Base-by-base conservation (phyloP, 192 early-diverging fungal species). In the Backusella tarrabulga region DNA sequence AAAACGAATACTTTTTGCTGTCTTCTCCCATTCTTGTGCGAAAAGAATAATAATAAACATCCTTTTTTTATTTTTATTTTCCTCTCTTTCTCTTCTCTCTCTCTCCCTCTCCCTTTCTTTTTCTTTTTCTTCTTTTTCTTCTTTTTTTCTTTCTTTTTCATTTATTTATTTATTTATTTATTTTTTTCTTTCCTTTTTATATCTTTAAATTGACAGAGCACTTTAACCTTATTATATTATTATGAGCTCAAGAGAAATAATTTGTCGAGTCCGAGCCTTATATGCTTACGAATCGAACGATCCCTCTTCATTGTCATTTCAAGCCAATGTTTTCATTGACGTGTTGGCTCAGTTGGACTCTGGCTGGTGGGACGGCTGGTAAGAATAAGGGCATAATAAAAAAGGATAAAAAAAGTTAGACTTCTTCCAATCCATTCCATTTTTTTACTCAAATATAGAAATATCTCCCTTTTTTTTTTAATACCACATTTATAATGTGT, bases 311-410 rank as follows among this genome's bases (percentile, higher is more conserved):
- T 89, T 99, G 66, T 89, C 92, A 9, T 97, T 99, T 83, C 87
- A 87, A 68, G 86, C 90, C 75, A 94, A 92, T 73, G 95, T 96
- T 77, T 83, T 95, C 73, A 96, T 99, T 82, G 90, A 95, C 75
- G 98, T 99, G 6, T 83, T 97, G 12, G 93, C 91, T 7, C 92
- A 94, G 77, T 90, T 98, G 40, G 92, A 95, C 76, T 95, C 95
- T 1, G 98, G 97, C 15, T 99, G 98, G 98, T 99, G 98, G 98
- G 96, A 97, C 76, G 98, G 98, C 17, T 81, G 92, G 82, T 74
- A 90, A 82, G 15, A 44, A 44, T 44, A 44, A 44, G 38, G 89
- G 35, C 35, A 74, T 46, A 21, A 75, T 4, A 66, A 66, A 29
- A 75, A 67, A n/a, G 6, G 5, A 52, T 35, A 70, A 41, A 70